A percentile compares a stretch with the other conserved stretches of the same genome.
Conservation (phyloP, 345 rosid species). For the Reutealis trisperma region DNA sequence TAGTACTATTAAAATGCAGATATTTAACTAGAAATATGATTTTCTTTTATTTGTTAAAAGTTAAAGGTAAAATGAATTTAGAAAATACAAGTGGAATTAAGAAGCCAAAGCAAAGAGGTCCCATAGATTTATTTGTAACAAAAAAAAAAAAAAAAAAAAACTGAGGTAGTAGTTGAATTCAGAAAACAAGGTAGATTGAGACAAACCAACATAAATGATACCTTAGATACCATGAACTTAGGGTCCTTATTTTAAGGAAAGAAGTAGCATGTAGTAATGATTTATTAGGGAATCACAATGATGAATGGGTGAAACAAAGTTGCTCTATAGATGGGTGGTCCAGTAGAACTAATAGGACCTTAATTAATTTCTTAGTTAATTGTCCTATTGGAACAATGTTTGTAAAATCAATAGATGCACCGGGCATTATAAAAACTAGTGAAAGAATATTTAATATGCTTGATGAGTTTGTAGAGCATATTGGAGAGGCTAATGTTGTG, state of each 20-base stretch:
- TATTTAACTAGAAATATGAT: too few relatives aligned
- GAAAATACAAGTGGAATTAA: too few relatives aligned
- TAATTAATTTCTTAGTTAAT: background rate
- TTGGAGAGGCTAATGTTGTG: background rate
- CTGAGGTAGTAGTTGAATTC: too few relatives aligned
- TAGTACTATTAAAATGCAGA: too few relatives aligned
- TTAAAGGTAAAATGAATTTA: too few relatives aligned
- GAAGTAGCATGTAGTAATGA: background rate
- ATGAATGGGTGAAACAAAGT: background rate
- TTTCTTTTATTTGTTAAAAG: too few relatives aligned
- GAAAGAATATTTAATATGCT: background rate
- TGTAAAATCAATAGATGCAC: background rate
- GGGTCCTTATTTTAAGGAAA: background rate
- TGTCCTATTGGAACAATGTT: background rate
- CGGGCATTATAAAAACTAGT: background rate
- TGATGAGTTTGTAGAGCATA: background rate
- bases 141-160: too few relatives aligned
- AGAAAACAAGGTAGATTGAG: too few relatives aligned
- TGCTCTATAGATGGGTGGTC: background rate
- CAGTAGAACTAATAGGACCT: background rate
- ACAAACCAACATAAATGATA: too few relatives aligned
- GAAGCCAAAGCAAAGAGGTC: too few relatives aligned
- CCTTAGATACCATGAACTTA: background rate
- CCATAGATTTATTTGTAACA: too few relatives aligned
- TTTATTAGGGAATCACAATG: background rate